A percentile compares a stretch with the other conserved stretches of the same genome.
Conservation (phyloP, 1,284 basidiomycete species). For the Heliocybe sulcata region DNA sequence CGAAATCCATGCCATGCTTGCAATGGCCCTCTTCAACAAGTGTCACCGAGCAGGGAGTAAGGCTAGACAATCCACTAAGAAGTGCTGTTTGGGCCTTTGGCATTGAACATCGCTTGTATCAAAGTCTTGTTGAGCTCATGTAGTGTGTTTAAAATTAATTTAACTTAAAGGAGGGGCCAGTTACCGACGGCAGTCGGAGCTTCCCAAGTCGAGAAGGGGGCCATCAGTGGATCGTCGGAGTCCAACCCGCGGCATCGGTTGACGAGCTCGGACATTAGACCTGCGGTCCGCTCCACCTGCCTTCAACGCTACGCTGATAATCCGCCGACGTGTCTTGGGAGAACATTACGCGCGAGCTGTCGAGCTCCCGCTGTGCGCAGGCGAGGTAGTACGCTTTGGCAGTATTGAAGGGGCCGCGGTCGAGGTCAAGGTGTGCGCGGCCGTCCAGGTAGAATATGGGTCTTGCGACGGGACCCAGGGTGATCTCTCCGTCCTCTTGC, state of each 20-base stretch:
- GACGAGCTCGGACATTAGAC: conserved; percentile 20
- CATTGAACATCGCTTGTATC: no score
- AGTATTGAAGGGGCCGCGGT: conserved; percentile 23
- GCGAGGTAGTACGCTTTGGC: conserved; percentile 23
- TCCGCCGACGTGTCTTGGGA: conserved; percentile 21
- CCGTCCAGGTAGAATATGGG: conserved; percentile 22
- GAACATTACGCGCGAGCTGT: conserved; percentile 21
- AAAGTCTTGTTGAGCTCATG: no score
- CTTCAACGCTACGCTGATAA: conserved; percentile 23
- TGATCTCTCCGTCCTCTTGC: conserved; percentile 7
- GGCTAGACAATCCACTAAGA: no score
- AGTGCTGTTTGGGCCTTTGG: no score
- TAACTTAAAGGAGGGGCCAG: no score
- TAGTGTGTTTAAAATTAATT: no score
- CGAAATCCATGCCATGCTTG: no score
- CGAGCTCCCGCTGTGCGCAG: conserved; percentile 26
- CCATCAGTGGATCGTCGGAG: conserved; percentile 20
- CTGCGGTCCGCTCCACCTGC: conserved; percentile 22
- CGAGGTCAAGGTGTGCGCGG: conserved; percentile 19
- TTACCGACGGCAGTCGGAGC: no score
- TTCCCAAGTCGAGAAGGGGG: conserved; percentile 23
- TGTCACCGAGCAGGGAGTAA: no score
- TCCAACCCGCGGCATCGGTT: conserved; percentile 22
- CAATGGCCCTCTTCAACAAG: no score
- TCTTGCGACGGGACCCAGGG: conserved; percentile 19